Evolutionary conservation across 345 rosid genomes (phyloP).

Genomic region (Lepidium africanum): DNA sequence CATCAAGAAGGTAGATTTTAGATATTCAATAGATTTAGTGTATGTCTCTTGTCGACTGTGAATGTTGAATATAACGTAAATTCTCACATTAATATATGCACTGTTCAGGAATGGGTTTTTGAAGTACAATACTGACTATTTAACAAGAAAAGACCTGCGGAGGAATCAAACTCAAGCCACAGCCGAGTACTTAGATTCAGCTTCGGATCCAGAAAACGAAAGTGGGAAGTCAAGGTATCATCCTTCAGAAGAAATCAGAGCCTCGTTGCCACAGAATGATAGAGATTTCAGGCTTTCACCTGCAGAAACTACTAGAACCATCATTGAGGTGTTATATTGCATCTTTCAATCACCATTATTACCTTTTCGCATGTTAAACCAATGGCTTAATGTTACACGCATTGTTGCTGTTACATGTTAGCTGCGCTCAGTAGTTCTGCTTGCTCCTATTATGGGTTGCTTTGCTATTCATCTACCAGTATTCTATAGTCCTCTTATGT

Average conservation of each 20-base stretch:
- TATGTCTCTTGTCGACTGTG: neutral
- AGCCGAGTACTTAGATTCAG: conserved; percentile 49
- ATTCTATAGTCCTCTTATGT: neutral
- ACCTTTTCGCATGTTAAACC: neutral
- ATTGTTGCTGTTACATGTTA: neutral
- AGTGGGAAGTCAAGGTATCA: conserved; percentile 49
- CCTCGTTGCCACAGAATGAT: conserved; percentile 30
- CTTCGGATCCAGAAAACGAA: conserved; percentile 53
- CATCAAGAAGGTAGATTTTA: neutral
- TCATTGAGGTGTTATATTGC: conserved; percentile 72
- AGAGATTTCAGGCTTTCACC: conserved; percentile 53
- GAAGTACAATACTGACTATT: conserved; percentile 29
- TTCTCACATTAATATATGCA: neutral
- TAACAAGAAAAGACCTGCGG: conserved; percentile 30
- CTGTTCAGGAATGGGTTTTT: conserved; percentile 37
- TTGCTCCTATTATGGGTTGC: neutral
- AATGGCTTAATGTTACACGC: neutral
- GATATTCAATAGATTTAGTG: neutral
- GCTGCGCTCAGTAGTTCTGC: neutral
- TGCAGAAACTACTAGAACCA: conserved; percentile 73
- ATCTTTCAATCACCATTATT: conserved; percentile 12
- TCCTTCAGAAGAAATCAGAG: conserved; percentile 77
- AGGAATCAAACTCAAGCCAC: conserved; percentile 57
- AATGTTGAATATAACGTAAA: neutral
- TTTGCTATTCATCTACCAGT: neutral